Base-by-base conservation (phyloP, 164 flowering plant genomes). In the Warburgia ugandensis region DNA sequence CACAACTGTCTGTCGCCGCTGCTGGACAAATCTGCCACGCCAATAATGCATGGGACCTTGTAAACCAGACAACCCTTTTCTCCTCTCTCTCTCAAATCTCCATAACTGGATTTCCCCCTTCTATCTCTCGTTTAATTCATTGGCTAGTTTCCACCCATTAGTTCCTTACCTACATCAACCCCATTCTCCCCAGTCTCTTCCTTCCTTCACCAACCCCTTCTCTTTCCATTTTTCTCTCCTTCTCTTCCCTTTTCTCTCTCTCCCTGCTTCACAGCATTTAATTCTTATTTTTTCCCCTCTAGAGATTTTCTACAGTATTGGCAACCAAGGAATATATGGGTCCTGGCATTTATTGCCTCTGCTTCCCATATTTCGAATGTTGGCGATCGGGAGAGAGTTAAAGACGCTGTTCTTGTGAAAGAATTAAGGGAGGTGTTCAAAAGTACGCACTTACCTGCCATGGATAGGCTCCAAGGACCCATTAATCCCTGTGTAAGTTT, bases 401-500 rank as follows among this genome's bases (percentile, higher is more conserved):
- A 25, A 40, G 52, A n/a, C n/a, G n/a, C n/a, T n/a, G n/a, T n/a
- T n/a, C n/a, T n/a, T n/a, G n/a, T n/a, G n/a, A n/a, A n/a, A n/a
- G n/a, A n/a, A n/a, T n/a, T n/a, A n/a, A n/a, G n/a, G n/a, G n/a
- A n/a, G 38, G 29, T n/a, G n/a, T n/a, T n/a, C n/a, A n/a, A n/a
- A n/a, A 39, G 51, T 54, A 41, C 59, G 20, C 40, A 40, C 46
- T 32, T 44, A 8, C 50, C 53, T 66, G 37, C 60, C 46, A 79
- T 79, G 81, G 85, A 79, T 75, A 62, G 68, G 55, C 73, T 75
- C 38, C 82, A 73, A 75, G 82, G 72, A 60, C 75, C 76, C 66
- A 68, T 73, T 41, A 66, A 71, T 56, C 62, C 73, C 38, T 57
- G 61, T 55, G 82, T 77, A 73, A 66, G 86, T 70, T 59, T 6